Evolutionary conservation across 257 asterid species (phyloP).

Genomic region (Solanum okadae): DNA sequence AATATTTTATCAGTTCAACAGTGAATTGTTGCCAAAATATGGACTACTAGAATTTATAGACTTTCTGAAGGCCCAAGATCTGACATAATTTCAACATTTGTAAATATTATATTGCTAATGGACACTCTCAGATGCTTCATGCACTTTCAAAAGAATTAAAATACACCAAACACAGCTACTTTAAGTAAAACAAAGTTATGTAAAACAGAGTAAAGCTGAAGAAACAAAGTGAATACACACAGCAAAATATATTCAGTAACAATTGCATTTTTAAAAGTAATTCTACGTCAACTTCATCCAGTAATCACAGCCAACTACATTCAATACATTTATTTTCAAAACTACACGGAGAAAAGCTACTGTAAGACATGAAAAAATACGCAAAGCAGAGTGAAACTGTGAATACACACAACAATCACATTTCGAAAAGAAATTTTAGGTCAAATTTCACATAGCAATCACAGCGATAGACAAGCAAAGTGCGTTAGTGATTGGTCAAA

Average conservation of each 20-base stretch:
- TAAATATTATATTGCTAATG: background rate
- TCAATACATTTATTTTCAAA: background rate
- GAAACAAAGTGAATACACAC: background rate
- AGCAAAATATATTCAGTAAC: background rate
- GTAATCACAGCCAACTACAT: background rate
- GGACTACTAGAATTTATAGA: background rate
- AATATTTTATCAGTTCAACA: constrained; percentile 54
- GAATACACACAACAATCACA: background rate
- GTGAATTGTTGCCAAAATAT: constrained; percentile 25
- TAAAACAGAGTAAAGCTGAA: background rate
- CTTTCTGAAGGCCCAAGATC: background rate
- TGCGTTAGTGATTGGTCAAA: background rate
- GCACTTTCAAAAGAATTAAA: too few species aligned
- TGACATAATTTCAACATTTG: background rate
- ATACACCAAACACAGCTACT: background rate
- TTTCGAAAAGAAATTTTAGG: background rate
- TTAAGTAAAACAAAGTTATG: background rate
- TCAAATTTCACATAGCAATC: background rate
- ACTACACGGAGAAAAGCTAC: background rate
- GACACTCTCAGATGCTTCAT: too few species aligned
- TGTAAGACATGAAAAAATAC: too few species aligned
- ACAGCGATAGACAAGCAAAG: background rate
- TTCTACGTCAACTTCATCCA: background rate
- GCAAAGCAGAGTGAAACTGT: too few species aligned
- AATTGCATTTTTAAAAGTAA: background rate